phyloP scores from a whole-genome alignment of 768 basidiomycete genomes.

The Suillus lakei region DNA sequence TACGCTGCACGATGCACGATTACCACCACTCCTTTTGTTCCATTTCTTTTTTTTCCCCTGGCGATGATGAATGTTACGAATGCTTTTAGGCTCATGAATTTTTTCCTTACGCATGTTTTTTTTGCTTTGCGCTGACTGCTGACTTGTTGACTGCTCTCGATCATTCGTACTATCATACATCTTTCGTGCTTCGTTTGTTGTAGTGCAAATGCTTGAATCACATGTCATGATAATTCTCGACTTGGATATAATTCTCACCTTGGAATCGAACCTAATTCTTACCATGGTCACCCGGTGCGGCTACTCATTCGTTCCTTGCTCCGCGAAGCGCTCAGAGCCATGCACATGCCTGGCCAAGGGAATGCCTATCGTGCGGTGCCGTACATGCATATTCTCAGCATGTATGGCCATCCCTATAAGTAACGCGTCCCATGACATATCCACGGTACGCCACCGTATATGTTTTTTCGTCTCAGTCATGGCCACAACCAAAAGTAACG shows the following conservation, averaged over 20 bases:
- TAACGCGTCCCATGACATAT: neutral
- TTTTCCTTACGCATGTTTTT: neutral
- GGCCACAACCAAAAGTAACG: neutral
- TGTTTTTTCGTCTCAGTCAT: neutral
- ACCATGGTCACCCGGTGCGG: no score
- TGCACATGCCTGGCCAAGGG: neutral
- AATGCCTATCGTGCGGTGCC: neutral
- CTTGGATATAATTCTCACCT: neutral
- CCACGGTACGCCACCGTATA: neutral
- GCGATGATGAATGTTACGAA: constrained; percentile 9
- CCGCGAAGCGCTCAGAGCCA: neutral
- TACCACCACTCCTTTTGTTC: neutral
- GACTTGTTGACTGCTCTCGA: neutral
- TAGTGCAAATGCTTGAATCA: constrained; percentile 4
- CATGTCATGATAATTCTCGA: constrained; percentile 1
- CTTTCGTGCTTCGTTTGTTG: neutral
- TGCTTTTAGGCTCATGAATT: constrained; percentile 5
- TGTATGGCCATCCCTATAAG: neutral
- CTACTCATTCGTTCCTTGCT: neutral
- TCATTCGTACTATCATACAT: constrained; percentile 1
- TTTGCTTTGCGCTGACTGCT: neutral
- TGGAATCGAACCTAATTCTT: neutral
- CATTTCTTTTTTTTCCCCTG: constrained; percentile 9
- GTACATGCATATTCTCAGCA: neutral
- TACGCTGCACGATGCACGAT: neutral